Evolutionary conservation across 2,329 filamentous ascomycete genomes (phyloP).

Genomic region (Colletotrichum aenigma): DNA sequence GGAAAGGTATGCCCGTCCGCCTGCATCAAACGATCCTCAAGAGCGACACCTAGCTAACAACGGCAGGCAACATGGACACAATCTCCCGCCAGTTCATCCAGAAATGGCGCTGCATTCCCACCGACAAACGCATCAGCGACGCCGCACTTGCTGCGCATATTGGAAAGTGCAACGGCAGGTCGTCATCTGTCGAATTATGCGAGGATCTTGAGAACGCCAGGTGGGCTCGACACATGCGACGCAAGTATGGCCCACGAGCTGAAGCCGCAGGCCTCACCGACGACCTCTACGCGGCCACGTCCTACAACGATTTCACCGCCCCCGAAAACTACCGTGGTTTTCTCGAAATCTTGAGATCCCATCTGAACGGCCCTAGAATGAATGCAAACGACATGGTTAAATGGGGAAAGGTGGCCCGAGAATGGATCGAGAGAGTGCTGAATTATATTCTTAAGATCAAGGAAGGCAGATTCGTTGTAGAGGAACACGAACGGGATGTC

Average conservation of each 20-base stretch:
- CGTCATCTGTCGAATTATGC: background rate
- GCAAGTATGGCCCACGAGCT: background rate
- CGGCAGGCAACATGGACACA: background rate
- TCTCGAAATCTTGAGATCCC: background rate
- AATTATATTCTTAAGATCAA: background rate
- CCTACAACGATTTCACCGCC: background rate
- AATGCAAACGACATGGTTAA: background rate
- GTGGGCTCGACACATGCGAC: background rate
- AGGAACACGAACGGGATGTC: background rate
- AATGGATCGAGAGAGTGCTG: background rate
- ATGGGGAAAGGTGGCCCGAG: background rate
- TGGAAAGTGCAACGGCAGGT: background rate
- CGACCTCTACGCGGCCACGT: background rate
- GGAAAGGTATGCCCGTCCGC: background rate
- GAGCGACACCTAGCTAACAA: background rate
- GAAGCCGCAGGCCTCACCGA: background rate
- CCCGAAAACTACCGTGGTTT: background rate
- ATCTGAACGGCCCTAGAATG: background rate
- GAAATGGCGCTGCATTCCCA: background rate
- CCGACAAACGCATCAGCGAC: background rate
- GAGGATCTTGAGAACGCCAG: background rate
- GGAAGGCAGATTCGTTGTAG: background rate
- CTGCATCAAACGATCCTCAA: background rate
- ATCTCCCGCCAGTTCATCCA: background rate
- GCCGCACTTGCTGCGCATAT: background rate